phyloP scores from a whole-genome alignment of 2,329 filamentous ascomycete genomes.

The Macrophomina pseudophaseolina region DNA sequence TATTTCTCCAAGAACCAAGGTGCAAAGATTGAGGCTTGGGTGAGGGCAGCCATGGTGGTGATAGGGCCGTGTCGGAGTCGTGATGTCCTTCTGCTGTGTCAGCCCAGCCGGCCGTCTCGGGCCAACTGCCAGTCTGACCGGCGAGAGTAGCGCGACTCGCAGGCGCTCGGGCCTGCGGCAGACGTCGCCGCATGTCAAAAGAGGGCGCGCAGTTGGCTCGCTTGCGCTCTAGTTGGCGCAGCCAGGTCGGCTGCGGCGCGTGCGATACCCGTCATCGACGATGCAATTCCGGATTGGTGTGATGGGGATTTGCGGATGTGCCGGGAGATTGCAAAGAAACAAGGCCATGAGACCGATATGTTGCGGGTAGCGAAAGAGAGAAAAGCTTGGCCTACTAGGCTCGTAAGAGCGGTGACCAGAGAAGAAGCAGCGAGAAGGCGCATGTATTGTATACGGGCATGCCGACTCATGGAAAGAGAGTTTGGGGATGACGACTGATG shows the following conservation, averaged over 20 bases:
- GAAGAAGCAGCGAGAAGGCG: slow-evolving; percentile 5
- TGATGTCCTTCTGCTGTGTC: neutral
- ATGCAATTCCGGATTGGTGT: slow-evolving; percentile 11
- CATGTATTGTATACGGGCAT: neutral
- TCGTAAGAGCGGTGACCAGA: slow-evolving; percentile 8
- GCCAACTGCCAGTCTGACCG: neutral
- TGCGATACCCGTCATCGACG: slow-evolving; percentile 18
- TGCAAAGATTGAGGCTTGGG: neutral
- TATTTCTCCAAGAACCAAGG: neutral
- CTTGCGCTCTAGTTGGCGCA: slow-evolving; percentile 1
- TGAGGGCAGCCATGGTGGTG: neutral
- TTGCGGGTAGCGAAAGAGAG: neutral
- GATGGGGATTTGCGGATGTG: slow-evolving; percentile 24
- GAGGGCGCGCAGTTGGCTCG: slow-evolving; percentile 3
- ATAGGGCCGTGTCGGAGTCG: slow-evolving; percentile 13
- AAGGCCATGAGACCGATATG: slow-evolving; percentile 9
- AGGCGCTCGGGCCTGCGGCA: slow-evolving; percentile 6
- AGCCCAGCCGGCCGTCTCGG: neutral
- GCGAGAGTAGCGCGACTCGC: neutral
- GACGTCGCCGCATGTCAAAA: slow-evolving; percentile 7
- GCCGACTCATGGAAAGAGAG: slow-evolving; percentile 17
- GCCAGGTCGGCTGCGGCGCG: slow-evolving; percentile 15
- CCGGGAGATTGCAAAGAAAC: slow-evolving; percentile 19
- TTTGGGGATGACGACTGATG: slow-evolving; percentile 1
- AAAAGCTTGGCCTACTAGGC: slow-evolving; percentile 17